A percentile compares a stretch with the other conserved stretches of the same genome.
phyloP scores from a whole-genome alignment of 805 yeast species.

The Lachancea sp. region DNA sequence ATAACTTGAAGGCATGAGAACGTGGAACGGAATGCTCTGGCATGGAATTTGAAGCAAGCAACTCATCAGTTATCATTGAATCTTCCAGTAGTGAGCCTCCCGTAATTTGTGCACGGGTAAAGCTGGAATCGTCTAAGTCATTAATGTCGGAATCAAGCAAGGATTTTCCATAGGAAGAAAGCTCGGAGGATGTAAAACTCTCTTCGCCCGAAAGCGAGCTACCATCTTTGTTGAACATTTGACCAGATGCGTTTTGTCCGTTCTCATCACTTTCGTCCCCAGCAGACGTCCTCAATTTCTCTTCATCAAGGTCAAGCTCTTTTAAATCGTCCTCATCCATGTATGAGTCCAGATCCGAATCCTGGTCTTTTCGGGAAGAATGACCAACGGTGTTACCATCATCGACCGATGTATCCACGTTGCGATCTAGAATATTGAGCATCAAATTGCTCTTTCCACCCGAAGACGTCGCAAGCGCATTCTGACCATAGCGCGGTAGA shows the following conservation, averaged over 20 bases:
- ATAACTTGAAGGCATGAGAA: conserved; percentile 4
- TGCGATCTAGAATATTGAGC: background rate
- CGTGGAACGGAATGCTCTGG: conserved; percentile 9
- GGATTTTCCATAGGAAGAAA: conserved; percentile 32
- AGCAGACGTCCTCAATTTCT: background rate
- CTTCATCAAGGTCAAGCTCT: conserved; percentile 5
- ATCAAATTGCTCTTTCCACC: conserved; percentile 2
- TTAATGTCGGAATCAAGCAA: conserved; percentile 31
- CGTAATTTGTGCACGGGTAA: background rate
- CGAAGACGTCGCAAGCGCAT: conserved; percentile 4
- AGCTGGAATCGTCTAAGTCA: conserved; percentile 14
- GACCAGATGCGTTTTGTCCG: background rate
- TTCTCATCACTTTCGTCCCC: background rate
- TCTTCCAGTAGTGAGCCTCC: conserved; percentile 5
- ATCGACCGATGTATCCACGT: conserved; percentile 6
- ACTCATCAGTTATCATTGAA: conserved; percentile 5
- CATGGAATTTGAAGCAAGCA: conserved; percentile 1
- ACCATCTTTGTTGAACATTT: background rate
- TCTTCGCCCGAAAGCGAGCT: background rate
- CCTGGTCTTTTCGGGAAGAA: conserved; percentile 7
- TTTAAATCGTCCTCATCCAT: conserved; percentile 28
- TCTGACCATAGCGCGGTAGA: conserved; percentile 12
- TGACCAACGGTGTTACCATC: background rate
- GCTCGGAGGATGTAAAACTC: conserved; percentile 11
- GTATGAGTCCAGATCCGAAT: conserved; percentile 30